Percentiles rank a stretch among this genome's conserved stretches.
phyloP scores from a whole-genome alignment of 2,329 filamentous ascomycete genomes.

The Xylariaceae sp. region DNA sequence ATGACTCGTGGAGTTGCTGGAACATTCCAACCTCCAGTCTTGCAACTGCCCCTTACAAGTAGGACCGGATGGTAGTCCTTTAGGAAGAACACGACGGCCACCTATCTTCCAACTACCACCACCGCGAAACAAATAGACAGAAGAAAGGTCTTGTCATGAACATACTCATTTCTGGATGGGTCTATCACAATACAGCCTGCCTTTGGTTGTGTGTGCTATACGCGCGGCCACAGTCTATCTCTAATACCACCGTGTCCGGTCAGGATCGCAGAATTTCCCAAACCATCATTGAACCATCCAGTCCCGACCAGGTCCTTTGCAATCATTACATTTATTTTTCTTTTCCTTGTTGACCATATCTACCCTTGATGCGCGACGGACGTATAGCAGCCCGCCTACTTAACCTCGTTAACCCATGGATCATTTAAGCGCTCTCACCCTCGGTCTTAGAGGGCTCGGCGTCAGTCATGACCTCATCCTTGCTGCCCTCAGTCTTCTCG shows the following conservation, averaged over 20 bases:
- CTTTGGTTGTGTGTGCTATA: conserved; percentile 8
- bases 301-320: conserved; percentile 8
- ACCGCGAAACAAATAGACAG: not conserved
- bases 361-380: not conserved
- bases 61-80: not conserved
- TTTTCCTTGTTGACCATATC: not conserved
- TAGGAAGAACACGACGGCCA: not conserved
- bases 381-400: conserved; percentile 34
- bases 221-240: conserved; percentile 18
- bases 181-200: conserved; percentile 17
- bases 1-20: not conserved
- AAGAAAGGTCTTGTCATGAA: conserved; percentile 4
- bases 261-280: conserved; percentile 5
- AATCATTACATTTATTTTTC: conserved; percentile 16
- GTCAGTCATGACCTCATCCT: conserved; percentile 61
- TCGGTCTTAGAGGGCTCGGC: conserved; percentile 51
- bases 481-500: conserved; percentile 45
- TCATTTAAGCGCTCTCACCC: conserved; percentile 32
- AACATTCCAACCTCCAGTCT: not conserved
- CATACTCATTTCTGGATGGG: conserved; percentile 13
- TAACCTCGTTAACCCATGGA: conserved; percentile 37
- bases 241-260: conserved; percentile 16
- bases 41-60: not conserved
- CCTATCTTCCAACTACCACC: not conserved
- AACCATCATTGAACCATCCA: conserved; percentile 9